phyloP scores from a whole-genome alignment of 768 basidiomycete genomes.

The Leccinum incarnatum region DNA sequence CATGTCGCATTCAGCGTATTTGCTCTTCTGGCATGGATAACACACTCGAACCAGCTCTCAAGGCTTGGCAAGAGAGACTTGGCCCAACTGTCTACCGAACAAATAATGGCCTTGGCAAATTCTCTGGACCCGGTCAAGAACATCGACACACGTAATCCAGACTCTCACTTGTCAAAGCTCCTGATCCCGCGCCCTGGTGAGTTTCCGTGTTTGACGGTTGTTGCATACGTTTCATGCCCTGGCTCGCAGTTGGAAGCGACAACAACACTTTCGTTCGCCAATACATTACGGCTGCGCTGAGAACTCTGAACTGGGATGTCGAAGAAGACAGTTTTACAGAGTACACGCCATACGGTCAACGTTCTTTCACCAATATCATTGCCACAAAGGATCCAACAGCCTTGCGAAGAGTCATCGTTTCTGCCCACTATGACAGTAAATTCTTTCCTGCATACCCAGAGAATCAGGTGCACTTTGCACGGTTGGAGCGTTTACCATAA shows the following conservation, averaged over 20 bases:
- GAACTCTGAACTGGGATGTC: slow-evolving; percentile 78
- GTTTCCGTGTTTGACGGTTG: slow-evolving; percentile 27
- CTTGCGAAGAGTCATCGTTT: slow-evolving; percentile 73
- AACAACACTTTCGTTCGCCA: slow-evolving; percentile 81
- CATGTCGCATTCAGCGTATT: slow-evolving; percentile 10
- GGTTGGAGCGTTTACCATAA: not conserved
- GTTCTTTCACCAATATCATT: slow-evolving; percentile 84
- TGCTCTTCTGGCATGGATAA: slow-evolving; percentile 20
- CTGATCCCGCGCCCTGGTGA: slow-evolving; percentile 81
- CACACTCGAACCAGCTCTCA: slow-evolving; percentile 28
- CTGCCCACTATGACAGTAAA: slow-evolving; percentile 95
- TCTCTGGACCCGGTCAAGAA: slow-evolving; percentile 65
- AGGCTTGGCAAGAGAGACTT: slow-evolving; percentile 39
- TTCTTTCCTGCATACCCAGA: slow-evolving; percentile 68
- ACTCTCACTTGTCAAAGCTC: slow-evolving; percentile 77
- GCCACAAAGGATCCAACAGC: slow-evolving; percentile 94
- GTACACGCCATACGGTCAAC: slow-evolving; percentile 77
- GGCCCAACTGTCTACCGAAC: slow-evolving; percentile 44
- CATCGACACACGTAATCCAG: slow-evolving; percentile 61
- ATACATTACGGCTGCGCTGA: slow-evolving; percentile 73
- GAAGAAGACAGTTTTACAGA: slow-evolving; percentile 82
- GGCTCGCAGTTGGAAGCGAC: slow-evolving; percentile 55
- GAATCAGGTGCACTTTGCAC: slow-evolving; percentile 58
- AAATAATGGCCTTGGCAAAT: slow-evolving; percentile 50
- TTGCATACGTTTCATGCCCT: not conserved